These are phyloP conservation scores for Penicillium sp. DNA, from an alignment of 2,329 filamentous ascomycete genomes.

Conservation along the genomic window DNA sequence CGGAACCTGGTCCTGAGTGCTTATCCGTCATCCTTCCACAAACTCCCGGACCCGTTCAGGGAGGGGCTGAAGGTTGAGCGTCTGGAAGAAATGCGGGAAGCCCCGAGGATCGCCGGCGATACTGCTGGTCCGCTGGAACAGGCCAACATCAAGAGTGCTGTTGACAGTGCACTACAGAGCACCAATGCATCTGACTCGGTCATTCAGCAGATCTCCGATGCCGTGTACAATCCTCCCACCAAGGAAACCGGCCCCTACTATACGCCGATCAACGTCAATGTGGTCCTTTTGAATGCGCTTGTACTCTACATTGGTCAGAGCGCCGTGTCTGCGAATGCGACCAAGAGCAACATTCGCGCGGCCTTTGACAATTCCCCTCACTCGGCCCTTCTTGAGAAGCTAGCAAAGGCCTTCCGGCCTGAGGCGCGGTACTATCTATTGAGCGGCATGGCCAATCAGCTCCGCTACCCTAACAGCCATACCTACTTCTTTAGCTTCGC, in stretches of 20 bases:
- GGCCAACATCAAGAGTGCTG: slow-evolving; percentile 45
- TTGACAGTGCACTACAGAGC: slow-evolving; percentile 47
- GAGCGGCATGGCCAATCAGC: slow-evolving; percentile 76
- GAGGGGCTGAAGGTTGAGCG: slow-evolving; percentile 67
- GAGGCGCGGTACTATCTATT: slow-evolving; percentile 79
- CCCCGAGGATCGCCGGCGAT: slow-evolving; percentile 58
- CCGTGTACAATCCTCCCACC: slow-evolving; percentile 53
- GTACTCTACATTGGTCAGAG: slow-evolving; percentile 72
- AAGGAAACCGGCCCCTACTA: slow-evolving; percentile 59
- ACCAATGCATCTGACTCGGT: slow-evolving; percentile 57
- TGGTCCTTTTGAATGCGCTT: slow-evolving; percentile 68
- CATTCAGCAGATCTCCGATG: slow-evolving; percentile 66
- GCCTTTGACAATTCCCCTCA: slow-evolving; percentile 61
- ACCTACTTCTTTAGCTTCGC: slow-evolving; percentile 88
- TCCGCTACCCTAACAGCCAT: slow-evolving; percentile 78
- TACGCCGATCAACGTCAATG: slow-evolving; percentile 59
- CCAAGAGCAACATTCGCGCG: slow-evolving; percentile 49
- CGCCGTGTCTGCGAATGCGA: slow-evolving; percentile 53
- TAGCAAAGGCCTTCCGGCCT: slow-evolving; percentile 64
- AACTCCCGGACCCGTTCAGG: slow-evolving; percentile 65
- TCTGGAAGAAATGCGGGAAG: slow-evolving; percentile 62
- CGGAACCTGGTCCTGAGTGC: slow-evolving; percentile 81
- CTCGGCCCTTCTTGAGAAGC: slow-evolving; percentile 62
- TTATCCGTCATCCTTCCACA: slow-evolving; percentile 59
- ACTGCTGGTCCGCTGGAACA: slow-evolving; percentile 42